Base-by-base conservation (phyloP, 331 rosid species). In the Spiraea crenata region DNA sequence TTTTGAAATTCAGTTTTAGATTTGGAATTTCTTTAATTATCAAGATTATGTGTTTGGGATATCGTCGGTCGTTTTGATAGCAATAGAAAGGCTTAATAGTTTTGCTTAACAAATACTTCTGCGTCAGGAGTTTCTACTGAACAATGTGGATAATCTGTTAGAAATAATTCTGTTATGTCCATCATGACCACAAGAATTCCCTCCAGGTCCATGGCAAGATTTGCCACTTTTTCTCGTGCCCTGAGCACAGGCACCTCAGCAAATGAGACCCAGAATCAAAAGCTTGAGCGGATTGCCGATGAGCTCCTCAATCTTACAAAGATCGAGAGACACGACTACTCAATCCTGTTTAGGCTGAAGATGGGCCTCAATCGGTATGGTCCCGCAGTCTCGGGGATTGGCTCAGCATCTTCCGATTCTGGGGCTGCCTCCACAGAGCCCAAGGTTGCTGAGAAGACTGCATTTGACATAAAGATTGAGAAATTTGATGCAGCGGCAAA, bases 341-440 rank as follows among this genome's bases (percentile, higher is more conserved):
- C 87, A 12, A 49, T 85, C 67, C 87, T 89, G 38, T 89, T 88
- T 87, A 77, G 90, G 67, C 87, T 76, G 59, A 89, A 85, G 72
- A 72, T 85, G 84, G 96, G 90, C 52, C 83, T 86, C 67, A 67
- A 89, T 79, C 78, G 86, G 71, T 89, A 81, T 73, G 83, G 81
- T 0, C 78, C 88, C 0, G 86, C 88, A 0, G 13, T 83, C n/a
- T 73, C 88, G 3, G 87, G 76, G 0, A 20, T 67, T 2, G 85
- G 74, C 1, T 10, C 74, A 0, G 10, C 83, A 3, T 61, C 88
- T 16, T 20, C 76, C 15, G 82, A 60, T 31, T 61, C 79, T 47
- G 76, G 72, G 46, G 15, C 72, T 10, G 58, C 67, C 8, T 59
- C 69, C 6, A 67, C 46, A 14, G 31, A 16, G 0, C 9, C 46